phyloP scores from a whole-genome alignment of 1,139 yeast species.

The Sugiyamaella xylanicola region DNA sequence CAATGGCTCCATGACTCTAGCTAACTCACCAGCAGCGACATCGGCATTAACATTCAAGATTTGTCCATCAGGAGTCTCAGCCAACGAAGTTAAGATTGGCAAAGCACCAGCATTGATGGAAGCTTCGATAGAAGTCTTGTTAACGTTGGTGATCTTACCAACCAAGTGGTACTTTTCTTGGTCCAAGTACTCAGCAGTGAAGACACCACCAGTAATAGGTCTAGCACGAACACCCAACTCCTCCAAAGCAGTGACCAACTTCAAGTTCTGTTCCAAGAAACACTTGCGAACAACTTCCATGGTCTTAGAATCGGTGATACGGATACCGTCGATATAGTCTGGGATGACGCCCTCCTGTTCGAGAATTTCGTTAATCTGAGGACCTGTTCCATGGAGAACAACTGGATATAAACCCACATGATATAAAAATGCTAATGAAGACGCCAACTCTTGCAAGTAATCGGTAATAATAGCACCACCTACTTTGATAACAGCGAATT shows the following conservation, averaged over 20 bases:
- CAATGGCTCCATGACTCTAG: constrained; percentile 94
- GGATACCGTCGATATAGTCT: constrained; percentile 91
- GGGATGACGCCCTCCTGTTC: constrained; percentile 97
- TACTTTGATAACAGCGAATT: constrained; percentile 96
- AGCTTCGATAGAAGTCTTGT: constrained; percentile 90
- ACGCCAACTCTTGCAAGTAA: constrained; percentile 87
- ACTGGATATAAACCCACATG: constrained; percentile 98
- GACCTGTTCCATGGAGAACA: constrained; percentile 97
- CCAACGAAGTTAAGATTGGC: constrained; percentile 93
- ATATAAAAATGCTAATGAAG: constrained; percentile 91
- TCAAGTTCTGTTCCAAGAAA: constrained; percentile 90
- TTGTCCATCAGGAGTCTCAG: constrained; percentile 96
- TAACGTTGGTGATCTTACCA: constrained; percentile 83
- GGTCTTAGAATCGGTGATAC: constrained; percentile 92
- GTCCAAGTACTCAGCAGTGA: constrained; percentile 89
- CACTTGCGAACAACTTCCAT: constrained; percentile 96
- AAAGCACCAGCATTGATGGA: constrained; percentile 94
- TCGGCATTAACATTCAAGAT: constrained; percentile 96
- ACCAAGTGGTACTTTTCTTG: constrained; percentile 89
- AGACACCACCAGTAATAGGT: constrained; percentile 98
- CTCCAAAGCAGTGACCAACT: constrained; percentile 93
- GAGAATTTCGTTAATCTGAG: constrained; percentile 91
- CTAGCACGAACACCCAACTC: constrained; percentile 97
- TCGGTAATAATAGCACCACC: constrained; percentile 99
- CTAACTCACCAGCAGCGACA: constrained; percentile 97